Evolutionary conservation across 495 filamentous ascomycete species (phyloP), one percentile per base, ranked within the genome.

Genomic region (Penicillium subrubescens): DNA sequence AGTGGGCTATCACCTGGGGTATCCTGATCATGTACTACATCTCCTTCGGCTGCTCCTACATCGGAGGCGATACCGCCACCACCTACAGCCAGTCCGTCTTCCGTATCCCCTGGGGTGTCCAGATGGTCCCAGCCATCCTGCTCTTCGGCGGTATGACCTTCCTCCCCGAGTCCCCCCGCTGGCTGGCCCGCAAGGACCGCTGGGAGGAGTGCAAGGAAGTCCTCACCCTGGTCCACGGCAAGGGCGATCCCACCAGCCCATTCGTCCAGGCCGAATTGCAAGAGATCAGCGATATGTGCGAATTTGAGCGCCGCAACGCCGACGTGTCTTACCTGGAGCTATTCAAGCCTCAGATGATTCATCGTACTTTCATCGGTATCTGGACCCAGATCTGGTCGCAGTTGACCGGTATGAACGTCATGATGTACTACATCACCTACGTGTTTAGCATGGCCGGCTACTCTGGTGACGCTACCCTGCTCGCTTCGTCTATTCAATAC

Each of bases 331-430:
- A 89, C 74, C 58, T 87, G 19, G 90, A 93, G 61, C 77, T 95
- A 8, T 83, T 95, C 75, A 82, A 77, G 37, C 87, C 88, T 0
- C 76, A 80, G 10, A 92, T 93, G 89, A 73, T 91, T 72, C 89
- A 92, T 77, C 86, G 89, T 14, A 90, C 89, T 34, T 67, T 84
- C 57, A 87, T 90, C 66, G 90, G 91, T 61, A 62, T 94, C 39
- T 92, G 90, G 69, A 88, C 83, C 0, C 92, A 94, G 76, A 90
- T 95, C 71, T 94, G 91, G 91, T 88, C 87, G 35, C 92, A 95
- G 71, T 77, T 94, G 53, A 91, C 89, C 2, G 92, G 92, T 44
- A 92, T 93, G 88, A 94, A 93, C 71, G 90, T 93, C 29, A 93
- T 93, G 90, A 92, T 77, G 74, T 75, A 75, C 60, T 79, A 79